Percentiles rank a stretch among this genome's conserved stretches.
Evolutionary conservation across 192 early-diverging fungal genomes (phyloP).

Genomic region (Lobosporangium transversale): DNA sequence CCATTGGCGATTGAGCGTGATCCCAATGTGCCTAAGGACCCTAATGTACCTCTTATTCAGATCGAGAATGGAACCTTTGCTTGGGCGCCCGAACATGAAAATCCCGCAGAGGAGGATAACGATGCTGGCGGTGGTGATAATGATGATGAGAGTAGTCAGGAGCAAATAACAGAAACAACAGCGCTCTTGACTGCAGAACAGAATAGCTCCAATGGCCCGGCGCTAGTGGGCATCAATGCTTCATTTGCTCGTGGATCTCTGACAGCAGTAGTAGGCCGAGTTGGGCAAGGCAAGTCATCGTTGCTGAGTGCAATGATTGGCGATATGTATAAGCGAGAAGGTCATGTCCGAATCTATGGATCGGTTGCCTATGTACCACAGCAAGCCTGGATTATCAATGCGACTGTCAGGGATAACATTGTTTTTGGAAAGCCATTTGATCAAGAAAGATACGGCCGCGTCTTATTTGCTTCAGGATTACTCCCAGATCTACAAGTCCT

Average conservation of each 20-base stretch:
- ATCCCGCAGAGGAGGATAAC: conserved; percentile 3
- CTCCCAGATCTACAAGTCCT: conserved; percentile 85
- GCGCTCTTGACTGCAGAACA: conserved; percentile 2
- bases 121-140: conserved; percentile 12
- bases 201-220: not conserved
- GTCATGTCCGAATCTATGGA: conserved; percentile 69
- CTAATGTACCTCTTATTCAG: conserved; percentile 1
- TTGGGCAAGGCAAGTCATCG: conserved; percentile 64
- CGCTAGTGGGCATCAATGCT: conserved; percentile 35
- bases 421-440: conserved; percentile 85
- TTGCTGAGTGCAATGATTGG: conserved; percentile 70
- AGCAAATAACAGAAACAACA: conserved; percentile 16
- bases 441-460: conserved; percentile 72
- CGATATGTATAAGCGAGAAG: conserved; percentile 81
- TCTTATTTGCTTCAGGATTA: conserved; percentile 83
- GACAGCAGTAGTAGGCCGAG: conserved; percentile 39
- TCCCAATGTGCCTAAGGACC: conserved; percentile 7
- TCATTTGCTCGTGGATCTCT: conserved; percentile 26
- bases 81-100: conserved; percentile 8
- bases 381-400: conserved; percentile 95
- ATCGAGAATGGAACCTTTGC: conserved; percentile 31
- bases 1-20: conserved; percentile 1
- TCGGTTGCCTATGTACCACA: conserved; percentile 72
- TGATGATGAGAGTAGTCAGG: not conserved
- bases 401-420: conserved; percentile 91